phyloP scores from a whole-genome alignment of 768 basidiomycete species.

The Mycena vitilis region DNA sequence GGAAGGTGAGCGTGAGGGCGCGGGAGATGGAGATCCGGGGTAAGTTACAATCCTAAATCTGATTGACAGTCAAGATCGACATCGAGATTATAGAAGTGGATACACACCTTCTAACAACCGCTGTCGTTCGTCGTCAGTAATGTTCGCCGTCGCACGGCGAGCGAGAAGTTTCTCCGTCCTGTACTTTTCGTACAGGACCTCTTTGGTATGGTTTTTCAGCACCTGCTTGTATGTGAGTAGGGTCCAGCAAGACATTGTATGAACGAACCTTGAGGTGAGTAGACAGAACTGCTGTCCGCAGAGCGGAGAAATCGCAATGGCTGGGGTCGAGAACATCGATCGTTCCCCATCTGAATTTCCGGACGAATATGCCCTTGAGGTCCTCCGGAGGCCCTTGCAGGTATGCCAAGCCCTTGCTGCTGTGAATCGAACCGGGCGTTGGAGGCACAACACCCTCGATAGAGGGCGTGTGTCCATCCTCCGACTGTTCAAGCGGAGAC shows the following conservation, averaged over 20 bases:
- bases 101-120: slow-evolving; percentile 77
- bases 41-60: slow-evolving; percentile 62
- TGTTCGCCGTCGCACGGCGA: slow-evolving; percentile 82
- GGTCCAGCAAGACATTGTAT: slow-evolving; percentile 14
- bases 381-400: slow-evolving; percentile 71
- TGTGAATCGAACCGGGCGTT: slow-evolving; percentile 52
- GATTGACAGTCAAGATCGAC: not conserved
- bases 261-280: slow-evolving; percentile 83
- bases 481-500: slow-evolving; percentile 52
- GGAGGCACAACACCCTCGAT: slow-evolving; percentile 45
- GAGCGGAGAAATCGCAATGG: slow-evolving; percentile 89
- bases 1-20: not conserved
- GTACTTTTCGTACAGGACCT: slow-evolving; percentile 94
- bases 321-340: slow-evolving; percentile 87
- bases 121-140: slow-evolving; percentile 79
- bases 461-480: slow-evolving; percentile 55
- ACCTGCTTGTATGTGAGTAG: slow-evolving; percentile 57
- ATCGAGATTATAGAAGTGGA: not conserved
- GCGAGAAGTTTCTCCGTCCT: slow-evolving; percentile 92
- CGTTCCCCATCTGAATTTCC: slow-evolving; percentile 90
- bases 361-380: slow-evolving; percentile 78
- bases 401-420: slow-evolving; percentile 53
- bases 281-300: slow-evolving; percentile 86
- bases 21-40: slow-evolving; percentile 13
- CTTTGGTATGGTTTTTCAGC: slow-evolving; percentile 85